Conservation (phyloP, 108 stramenopile species). For the Conticribra weissflogii region DNA sequence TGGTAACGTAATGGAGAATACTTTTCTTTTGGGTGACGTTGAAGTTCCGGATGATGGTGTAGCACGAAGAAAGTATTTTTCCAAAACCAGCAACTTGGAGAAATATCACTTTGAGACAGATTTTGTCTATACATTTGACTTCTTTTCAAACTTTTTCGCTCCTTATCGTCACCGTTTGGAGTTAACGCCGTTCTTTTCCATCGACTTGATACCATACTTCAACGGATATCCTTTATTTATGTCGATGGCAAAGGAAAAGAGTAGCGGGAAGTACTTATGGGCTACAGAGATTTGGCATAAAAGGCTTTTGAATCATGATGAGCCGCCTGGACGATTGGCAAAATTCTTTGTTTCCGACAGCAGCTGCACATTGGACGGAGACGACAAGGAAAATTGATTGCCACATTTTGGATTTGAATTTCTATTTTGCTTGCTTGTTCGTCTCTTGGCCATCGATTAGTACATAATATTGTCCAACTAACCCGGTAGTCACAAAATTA, state of each 20-base stretch:
- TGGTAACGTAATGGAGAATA: slow-evolving; percentile 45
- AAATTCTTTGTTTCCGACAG: slow-evolving; percentile 13
- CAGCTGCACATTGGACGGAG: too few species aligned
- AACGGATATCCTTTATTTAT: slow-evolving; percentile 52
- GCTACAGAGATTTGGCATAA: slow-evolving; percentile 54
- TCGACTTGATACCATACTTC: slow-evolving; percentile 54
- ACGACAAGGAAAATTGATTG: too few species aligned
- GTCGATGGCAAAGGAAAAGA: slow-evolving; percentile 52
- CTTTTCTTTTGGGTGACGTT: slow-evolving; percentile 30
- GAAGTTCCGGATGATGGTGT: slow-evolving; percentile 33
- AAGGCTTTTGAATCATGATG: slow-evolving; percentile 36
- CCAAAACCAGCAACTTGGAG: slow-evolving; percentile 41
- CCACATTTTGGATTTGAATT: too few species aligned
- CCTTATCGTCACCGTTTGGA: slow-evolving; percentile 39
- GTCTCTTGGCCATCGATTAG: too few species aligned
- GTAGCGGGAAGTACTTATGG: slow-evolving; percentile 41
- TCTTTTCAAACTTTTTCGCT: slow-evolving; percentile 49
- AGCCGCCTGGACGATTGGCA: slow-evolving; percentile 20
- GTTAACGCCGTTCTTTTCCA: slow-evolving; percentile 45
- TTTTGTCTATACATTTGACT: slow-evolving; percentile 51
- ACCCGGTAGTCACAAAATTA: too few species aligned
- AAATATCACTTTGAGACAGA: slow-evolving; percentile 47
- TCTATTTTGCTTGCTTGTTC: too few species aligned
- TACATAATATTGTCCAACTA: too few species aligned
- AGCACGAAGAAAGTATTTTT: slow-evolving; percentile 47